phyloP scores from a whole-genome alignment of 2,329 filamentous ascomycete species.

The Fusarium vanettenii region DNA sequence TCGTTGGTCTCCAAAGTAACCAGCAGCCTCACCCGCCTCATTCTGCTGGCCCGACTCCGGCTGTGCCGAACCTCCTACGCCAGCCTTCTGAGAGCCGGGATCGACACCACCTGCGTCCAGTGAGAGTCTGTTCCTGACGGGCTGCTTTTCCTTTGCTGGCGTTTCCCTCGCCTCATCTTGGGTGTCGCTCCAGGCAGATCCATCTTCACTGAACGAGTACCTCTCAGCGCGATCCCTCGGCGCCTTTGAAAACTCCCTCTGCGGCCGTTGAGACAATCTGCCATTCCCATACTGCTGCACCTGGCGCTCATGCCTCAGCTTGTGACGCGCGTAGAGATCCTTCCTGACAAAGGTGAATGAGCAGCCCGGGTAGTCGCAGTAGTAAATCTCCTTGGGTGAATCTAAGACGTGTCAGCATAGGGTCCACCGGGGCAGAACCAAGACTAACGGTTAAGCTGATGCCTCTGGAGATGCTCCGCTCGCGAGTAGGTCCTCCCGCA shows the following conservation, averaged over 20 bases:
- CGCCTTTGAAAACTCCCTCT: conserved; percentile 40
- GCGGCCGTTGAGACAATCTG: conserved; percentile 39
- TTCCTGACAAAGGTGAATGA: conserved; percentile 46
- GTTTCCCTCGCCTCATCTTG: conserved; percentile 42
- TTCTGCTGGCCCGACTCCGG: conserved; percentile 26
- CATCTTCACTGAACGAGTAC: conserved; percentile 44
- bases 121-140: conserved; percentile 9
- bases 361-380: conserved; percentile 44
- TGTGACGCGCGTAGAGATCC: conserved; percentile 44
- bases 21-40: conserved; percentile 18
- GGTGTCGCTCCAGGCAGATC: conserved; percentile 44
- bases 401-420: conserved; percentile 35
- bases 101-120: conserved; percentile 16
- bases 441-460: conserved; percentile 43
- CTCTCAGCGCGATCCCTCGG: conserved; percentile 32
- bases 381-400: conserved; percentile 46
- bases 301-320: conserved; percentile 43
- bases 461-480: conserved; percentile 43
- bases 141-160: conserved; percentile 25
- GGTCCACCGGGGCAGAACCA: not conserved
- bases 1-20: conserved; percentile 34
- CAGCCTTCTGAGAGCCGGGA: conserved; percentile 4
- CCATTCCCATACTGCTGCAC: conserved; percentile 44
- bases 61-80: conserved; percentile 12
- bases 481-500: conserved; percentile 45